Evolutionary conservation across 495 filamentous ascomycete species (phyloP), one percentile per base, ranked within the genome.

Genomic region (Eremomyces bilateralis): DNA sequence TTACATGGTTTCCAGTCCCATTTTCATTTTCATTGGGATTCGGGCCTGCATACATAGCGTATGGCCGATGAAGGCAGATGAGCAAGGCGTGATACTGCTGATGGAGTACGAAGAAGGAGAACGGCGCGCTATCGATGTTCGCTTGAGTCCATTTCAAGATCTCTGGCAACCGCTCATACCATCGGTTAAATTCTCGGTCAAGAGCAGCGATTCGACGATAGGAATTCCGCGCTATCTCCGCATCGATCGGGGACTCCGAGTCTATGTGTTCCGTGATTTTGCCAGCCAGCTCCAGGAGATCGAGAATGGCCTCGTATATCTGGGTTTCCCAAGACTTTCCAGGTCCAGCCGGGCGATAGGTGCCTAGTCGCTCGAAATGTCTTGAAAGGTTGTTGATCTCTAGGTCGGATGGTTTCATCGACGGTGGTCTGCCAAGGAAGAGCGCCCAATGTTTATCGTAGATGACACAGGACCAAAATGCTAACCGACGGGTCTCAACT

Each of bases 391-490:
- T 39, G 36, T 62, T 56, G n/a, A 59, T 53, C 20, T 53, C 53
- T 3, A 68, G 35, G 38, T 68, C 62, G 6, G 53, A 51, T n/a
- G 40, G 49, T 44, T 64, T 64, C 44, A 68, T 64, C 32, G 52
- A 54, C 4, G 61, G 62, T 5, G 63, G 58, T 16, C 64, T 52
- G 8, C 64, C 63, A 4, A 66, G 53, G 33, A 64, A 55, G 8
- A 65, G 40, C 0, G 64, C 55, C 59, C 60, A 64, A 30, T 61
- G 59, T 36, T 59, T 57, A 44, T 68, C 62, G 35, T 62, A 59
- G 34, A 63, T 50, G n/a, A 65, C 49, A 37, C 60, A 65, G 3
- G 61, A 60, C 25, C 51, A 53, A 46, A 67, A 55, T 11, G 53
- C 59, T 47, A 59, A 60, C 18, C 52, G 53, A 15, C 61, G 45